These are phyloP conservation scores for Coniella vitis DNA, from an alignment of 2,329 filamentous ascomycete genomes.

Conservation along the genomic window DNA sequence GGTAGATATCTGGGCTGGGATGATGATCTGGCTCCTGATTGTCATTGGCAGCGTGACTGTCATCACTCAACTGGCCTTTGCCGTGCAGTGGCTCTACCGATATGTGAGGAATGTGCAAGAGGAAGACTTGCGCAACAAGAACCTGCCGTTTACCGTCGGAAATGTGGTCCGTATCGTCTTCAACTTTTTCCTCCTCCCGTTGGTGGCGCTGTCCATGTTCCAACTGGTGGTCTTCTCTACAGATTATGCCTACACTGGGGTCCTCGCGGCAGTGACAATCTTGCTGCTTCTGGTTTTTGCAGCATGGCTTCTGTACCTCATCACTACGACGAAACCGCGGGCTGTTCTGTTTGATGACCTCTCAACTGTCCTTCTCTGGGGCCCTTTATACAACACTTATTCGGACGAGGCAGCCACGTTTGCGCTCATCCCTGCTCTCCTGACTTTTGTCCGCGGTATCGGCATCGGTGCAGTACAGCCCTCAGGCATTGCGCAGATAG, in stretches of 20 bases:
- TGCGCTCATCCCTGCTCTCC: constrained; percentile 75
- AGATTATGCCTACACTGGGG: constrained; percentile 66
- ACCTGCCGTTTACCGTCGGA: constrained; percentile 77
- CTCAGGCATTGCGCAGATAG: constrained; percentile 86
- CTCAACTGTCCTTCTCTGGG: constrained; percentile 80
- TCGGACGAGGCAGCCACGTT: constrained; percentile 89
- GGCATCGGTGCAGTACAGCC: constrained; percentile 89
- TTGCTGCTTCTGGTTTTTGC: constrained; percentile 66
- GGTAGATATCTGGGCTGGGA: constrained; percentile 85
- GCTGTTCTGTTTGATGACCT: constrained; percentile 90
- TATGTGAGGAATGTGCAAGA: constrained; percentile 64
- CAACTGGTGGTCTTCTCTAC: constrained; percentile 71
- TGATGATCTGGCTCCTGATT: constrained; percentile 83
- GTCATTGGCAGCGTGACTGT: constrained; percentile 63
- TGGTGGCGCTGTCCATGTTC: constrained; percentile 82
- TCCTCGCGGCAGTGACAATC: constrained; percentile 67
- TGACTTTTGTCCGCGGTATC: constrained; percentile 81
- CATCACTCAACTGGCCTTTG: constrained; percentile 70
- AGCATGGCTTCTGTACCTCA: constrained; percentile 72
- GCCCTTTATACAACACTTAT: constrained; percentile 95
- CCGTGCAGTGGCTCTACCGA: constrained; percentile 68
- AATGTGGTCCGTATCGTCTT: constrained; percentile 80
- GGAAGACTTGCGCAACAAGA: constrained; percentile 85
- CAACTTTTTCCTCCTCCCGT: constrained; percentile 85
- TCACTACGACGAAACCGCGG: constrained; percentile 73